Base-by-base conservation (phyloP, 306 rosid species). In the Delonix regia region DNA sequence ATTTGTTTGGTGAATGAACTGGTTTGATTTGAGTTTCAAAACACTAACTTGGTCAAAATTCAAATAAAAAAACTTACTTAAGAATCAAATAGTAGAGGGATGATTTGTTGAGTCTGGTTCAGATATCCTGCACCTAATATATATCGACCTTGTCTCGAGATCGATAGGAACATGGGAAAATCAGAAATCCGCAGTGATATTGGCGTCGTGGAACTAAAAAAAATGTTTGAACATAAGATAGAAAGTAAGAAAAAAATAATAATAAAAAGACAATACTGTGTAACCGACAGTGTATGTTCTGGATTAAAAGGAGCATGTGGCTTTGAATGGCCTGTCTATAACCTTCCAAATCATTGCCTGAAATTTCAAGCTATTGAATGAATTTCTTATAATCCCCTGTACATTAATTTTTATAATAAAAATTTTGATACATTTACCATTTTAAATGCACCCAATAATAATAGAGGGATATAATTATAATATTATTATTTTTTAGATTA, bases 101-200 rank as follows among this genome's bases (percentile, higher is more conserved):
- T 71, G 25, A 16, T 49, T 27, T 59, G 66, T 28, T 76, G 39
- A 57, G n/a, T 38, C 56, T 83, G 67, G 14, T 67, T 41, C 69
- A 71, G 57, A 69, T 66, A 76, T 71, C 74, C 76, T 80, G 79
- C 36, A 19, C 69, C 52, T 38, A 30, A 30, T 30, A 47, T 30
- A 47, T 25, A 34, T 14, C 25, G 51, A 66, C 56, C 78, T 60
- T 71, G 34, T 41, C 33, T 9, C 77, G 78, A 75, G 81, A 63
- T 65, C 75, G 41, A 69, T 13, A 30, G 27, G 33, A 48, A 24
- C 41, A 69, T 55, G 60, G 48, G 25, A 15, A 36, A 47, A 51
- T 69, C 34, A 36, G 48, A 68, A 8, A 53, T 19, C 57, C 11
- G 7, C 9, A 7, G 41, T 2, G 41, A 7, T 53, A 21, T 53